Percentiles rank a stretch among this genome's conserved stretches.
phyloP scores from a whole-genome alignment of 2,329 filamentous ascomycete species.

The Aspergillus sp. region DNA sequence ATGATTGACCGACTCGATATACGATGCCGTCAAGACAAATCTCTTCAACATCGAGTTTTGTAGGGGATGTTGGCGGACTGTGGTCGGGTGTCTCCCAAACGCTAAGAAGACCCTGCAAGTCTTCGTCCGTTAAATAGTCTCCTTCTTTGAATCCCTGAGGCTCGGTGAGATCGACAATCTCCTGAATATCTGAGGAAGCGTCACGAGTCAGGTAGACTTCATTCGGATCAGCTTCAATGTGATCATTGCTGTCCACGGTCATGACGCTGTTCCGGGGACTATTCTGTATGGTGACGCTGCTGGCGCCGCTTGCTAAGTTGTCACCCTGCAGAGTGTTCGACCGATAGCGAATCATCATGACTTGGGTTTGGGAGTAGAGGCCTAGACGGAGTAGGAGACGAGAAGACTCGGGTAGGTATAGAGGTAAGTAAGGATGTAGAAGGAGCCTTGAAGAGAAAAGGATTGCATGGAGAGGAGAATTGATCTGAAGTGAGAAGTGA shows the following conservation, averaged over 20 bases:
- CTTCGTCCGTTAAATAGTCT: background rate
- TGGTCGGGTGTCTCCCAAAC: background rate
- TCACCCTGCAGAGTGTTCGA: background rate
- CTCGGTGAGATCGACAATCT: background rate
- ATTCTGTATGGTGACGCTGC: background rate
- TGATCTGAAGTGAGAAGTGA: no score
- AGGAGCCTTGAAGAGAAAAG: no score
- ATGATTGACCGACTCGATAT: constrained; percentile 28
- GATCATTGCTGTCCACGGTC: background rate
- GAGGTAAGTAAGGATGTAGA: no score
- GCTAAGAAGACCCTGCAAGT: background rate
- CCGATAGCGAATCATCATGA: background rate
- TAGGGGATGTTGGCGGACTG: background rate
- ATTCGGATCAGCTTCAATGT: background rate
- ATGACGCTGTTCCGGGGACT: background rate
- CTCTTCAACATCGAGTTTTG: constrained; percentile 10
- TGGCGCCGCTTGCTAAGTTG: background rate
- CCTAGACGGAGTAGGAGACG: no score
- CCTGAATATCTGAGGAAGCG: background rate
- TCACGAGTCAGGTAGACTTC: background rate
- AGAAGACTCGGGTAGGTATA: no score
- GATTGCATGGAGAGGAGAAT: no score
- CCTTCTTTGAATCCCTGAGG: background rate
- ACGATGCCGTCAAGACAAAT: constrained; percentile 19
- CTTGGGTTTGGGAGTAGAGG: no score